Evolutionary conservation across 441 rosid genomes (phyloP).

Genomic region (Erodium moschatum): DNA sequence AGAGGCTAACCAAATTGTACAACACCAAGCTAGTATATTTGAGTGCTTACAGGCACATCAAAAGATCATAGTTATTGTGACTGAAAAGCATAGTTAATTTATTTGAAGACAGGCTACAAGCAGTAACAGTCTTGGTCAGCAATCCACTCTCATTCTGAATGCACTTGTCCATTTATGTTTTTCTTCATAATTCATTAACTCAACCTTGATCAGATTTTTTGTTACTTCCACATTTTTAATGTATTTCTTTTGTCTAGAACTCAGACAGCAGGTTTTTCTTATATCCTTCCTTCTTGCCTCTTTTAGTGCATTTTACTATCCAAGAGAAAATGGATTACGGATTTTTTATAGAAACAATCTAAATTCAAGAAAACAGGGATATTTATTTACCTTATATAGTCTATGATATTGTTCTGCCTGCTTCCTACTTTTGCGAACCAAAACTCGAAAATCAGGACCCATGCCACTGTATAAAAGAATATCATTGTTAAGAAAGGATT

Average conservation of each 20-base stretch:
- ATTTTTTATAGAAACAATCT: neutral
- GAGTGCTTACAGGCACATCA: neutral
- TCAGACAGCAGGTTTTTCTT: neutral
- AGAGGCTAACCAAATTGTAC: neutral
- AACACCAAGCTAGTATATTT: neutral
- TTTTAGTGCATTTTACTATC: neutral
- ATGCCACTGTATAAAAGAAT: conserved; percentile 60
- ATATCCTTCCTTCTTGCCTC: neutral
- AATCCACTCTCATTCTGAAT: neutral
- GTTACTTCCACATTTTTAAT: neutral
- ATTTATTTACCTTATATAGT: conserved; percentile 62
- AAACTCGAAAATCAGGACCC: conserved; percentile 96
- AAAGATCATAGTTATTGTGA: neutral
- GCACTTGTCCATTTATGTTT: neutral
- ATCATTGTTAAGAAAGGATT: neutral
- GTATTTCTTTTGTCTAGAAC: too few species aligned
- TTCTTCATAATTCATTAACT: neutral
- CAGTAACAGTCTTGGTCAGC: too few species aligned
- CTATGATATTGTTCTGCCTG: conserved; percentile 91
- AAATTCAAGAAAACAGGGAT: neutral
- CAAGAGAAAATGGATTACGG: neutral
- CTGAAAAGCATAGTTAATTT: too few species aligned
- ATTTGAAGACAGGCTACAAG: too few species aligned
- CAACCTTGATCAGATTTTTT: neutral
- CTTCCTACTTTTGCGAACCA: conserved; percentile 96